Evolutionary conservation across 305 asterid species (phyloP), one percentile per base, ranked within the genome.

Genomic region (Fraxinus velutina): DNA sequence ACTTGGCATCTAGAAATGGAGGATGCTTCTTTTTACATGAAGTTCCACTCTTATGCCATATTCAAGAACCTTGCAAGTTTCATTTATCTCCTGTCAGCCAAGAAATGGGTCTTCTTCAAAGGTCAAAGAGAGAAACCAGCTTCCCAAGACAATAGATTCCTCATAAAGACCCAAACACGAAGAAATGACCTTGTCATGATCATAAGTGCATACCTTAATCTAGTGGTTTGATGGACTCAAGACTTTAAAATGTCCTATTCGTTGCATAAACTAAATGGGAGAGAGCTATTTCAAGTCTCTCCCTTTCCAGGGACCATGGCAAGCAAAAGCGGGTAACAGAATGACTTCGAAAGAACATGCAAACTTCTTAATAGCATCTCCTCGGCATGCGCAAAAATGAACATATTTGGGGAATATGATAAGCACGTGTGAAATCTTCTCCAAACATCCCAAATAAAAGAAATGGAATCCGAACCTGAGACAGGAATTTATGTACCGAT

Each of bases 401-500:
- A 37, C 47, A 68, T 55, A 32, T 17, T 50, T 21, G 50, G 52
- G 64, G 64, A 5, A 52, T 52, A 52, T 52, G 64, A 52, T 52
- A 52, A n/a, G 64, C 64, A 17, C 24, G 0, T 55, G 64, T 17
- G 64, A 55, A 55, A 55, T 55, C 21, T 32, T 75, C 37, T 82
- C 66, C 77, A 39, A 85, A 22, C 70, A 83, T 52, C 15, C 81
- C 66, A 78, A 75, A 57, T 15, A 71, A 4, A 47, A 55, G 21
- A 42, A 37, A n/a, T 50, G 78, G 57, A 77, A 78, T 57, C 7
- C 86, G 10, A 74, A 96, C 99, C 99, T 94, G 85, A 96, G 93
- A 86, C 98, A 92, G 74, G 99, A 96, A 86, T 96, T 94, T 39
- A 96, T 91, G 84, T 92, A 93, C 15, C 94, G 91, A 80, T 92